Evolutionary conservation across 257 asterid species (phyloP), one percentile per base, ranked within the genome.

Genomic region (Agastache rugosa): DNA sequence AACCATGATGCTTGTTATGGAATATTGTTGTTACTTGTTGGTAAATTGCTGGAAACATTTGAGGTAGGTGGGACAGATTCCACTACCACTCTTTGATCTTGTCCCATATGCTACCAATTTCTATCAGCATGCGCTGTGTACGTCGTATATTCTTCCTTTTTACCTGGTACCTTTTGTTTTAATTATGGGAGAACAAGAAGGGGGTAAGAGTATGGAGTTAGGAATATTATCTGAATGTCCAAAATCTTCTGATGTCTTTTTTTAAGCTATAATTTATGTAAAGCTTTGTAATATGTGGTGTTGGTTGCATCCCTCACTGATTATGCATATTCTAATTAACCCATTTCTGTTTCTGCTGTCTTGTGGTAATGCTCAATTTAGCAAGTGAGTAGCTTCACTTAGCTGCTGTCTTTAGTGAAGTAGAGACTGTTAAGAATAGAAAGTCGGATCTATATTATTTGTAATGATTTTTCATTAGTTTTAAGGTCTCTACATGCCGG

Each of bases 321-420:
- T 47, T 31, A 51, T 68, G 42, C 48, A 69, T 54, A 37, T 11
- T 51, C 62, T 31, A 54, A 41, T 23, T 19, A 23, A 20, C 62
- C n/a, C 69, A n/a, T n/a, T 62, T 35, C 19, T 62, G 25, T 20
- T n/a, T 69, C 29, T 19, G 50, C 17, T 62, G 51, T 61, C 60
- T 19, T 27, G 51, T 41, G 39, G 37, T 62, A 61, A 69, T 62
- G 72, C 66, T 37, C 53, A 25, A 67, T 62, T 1, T 68, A 60
- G 45, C 64, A 35, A 42, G 42, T 41, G 41, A 9, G 29, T 63
- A 23, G 62, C 29, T 51, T 51, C 55, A n/a, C 11, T 27, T 69
- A 14, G 63, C 25, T 71, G 69, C 45, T 63, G 60, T 44, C 31
- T 56, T 31, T 31, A 2, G 51, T 61, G 67, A 39, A 50, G 58